Evolutionary conservation across 768 basidiomycete genomes (phyloP), one percentile per base, ranked within the genome.

Genomic region (Brasilioporus rufonigricans): DNA sequence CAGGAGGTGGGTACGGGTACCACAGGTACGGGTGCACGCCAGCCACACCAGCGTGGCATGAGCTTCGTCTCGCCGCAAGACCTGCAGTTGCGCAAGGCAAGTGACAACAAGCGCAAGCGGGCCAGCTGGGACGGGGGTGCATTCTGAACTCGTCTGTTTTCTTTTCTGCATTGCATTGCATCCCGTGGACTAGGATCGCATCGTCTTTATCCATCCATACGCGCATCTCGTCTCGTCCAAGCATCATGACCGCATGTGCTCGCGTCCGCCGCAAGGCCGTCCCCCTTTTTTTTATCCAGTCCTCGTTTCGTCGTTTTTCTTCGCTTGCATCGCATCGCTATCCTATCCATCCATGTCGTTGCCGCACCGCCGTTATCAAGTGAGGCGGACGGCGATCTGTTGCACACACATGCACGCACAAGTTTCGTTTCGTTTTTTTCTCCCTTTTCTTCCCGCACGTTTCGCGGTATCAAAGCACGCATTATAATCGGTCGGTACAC

Each of bases 51-150:
- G 35, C 76, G 81, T 19, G 80, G 77, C 0, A 77, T 74, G 70
- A 80, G 79, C 55, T 81, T 76, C 21, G 77, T 81, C 41, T 79
- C 78, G 16, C 80, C 80, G 29, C 76, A 81, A 55, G 80, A 82
- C 56, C 63, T 82, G 48, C 67, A 80, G 50, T 50, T 81, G 57
- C 75, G 75, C 66, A 76, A 74, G 61, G 72, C 69, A 10, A 77
- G 55, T 52, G 81, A 83, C 50, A 79, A 81, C 59, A 82, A 83
- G 66, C 73, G 80, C 55, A 82, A 82, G 71, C 73, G 80, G 56
- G 77, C 79, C 35, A 83, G 81, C 58, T 82, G 80, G 80, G 80
- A 82, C 57, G 81, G 80, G 14, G 72, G 71, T 19, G 65, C 64
- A 19, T 71, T 71, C 33, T 74, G 47, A 56, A 8, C 26, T 12